A percentile compares a stretch with the other conserved stretches of the same genome.
Evolutionary conservation across 2,329 filamentous ascomycete species (phyloP).

Genomic region (Talaromyces funiculosus): DNA sequence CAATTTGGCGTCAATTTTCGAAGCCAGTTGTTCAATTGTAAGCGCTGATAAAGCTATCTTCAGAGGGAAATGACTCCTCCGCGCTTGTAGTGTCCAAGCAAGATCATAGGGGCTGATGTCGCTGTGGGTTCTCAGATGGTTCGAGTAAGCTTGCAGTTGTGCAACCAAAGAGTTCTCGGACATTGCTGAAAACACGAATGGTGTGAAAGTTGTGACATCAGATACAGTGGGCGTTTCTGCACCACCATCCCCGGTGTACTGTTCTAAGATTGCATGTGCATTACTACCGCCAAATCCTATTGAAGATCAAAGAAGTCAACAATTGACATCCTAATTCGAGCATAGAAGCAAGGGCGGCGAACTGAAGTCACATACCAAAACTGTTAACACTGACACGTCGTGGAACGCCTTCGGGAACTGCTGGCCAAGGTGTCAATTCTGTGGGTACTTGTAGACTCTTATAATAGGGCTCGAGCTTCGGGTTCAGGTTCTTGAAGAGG

Average conservation of each 20-base stretch:
- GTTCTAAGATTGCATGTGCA: slow-evolving; percentile 25
- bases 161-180: background rate
- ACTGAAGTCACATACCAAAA: slow-evolving; percentile 37
- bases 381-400: slow-evolving; percentile 34
- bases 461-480: slow-evolving; percentile 20
- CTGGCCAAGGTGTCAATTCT: slow-evolving; percentile 14
- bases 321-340: slow-evolving; percentile 10
- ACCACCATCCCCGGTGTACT: background rate
- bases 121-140: slow-evolving; percentile 49
- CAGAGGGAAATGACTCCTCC: background rate
- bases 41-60: background rate
- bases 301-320: slow-evolving; percentile 14
- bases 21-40: background rate
- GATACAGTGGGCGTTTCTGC: background rate
- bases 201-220: background rate
- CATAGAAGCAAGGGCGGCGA: slow-evolving; percentile 12
- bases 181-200: slow-evolving; percentile 5
- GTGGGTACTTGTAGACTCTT: slow-evolving; percentile 19
- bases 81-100: slow-evolving; percentile 47
- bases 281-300: slow-evolving; percentile 31
- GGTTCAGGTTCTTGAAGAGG: slow-evolving; percentile 24
- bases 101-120: slow-evolving; percentile 48
- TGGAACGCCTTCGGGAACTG: slow-evolving; percentile 16
- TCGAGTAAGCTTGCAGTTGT: background rate
- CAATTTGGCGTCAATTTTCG: background rate